Base-by-base conservation (phyloP, 176 grass and related monocot genomes). In the Carex pumila region DNA sequence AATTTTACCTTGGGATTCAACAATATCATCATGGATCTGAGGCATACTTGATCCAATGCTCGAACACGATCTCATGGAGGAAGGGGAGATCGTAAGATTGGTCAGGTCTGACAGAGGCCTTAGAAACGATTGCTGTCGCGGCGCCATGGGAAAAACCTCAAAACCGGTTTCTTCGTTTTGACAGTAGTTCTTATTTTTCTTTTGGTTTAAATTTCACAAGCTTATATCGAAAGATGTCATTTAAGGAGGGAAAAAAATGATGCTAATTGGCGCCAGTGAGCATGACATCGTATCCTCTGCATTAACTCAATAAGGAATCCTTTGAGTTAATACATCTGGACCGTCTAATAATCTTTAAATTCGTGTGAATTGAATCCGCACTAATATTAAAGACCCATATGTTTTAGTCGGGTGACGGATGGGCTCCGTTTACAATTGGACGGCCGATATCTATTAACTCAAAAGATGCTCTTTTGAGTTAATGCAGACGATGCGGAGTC, bases 11-110 rank as follows among this genome's bases (percentile, higher is more conserved):
- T 50, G 41, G 2, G 80, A 82, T 15, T 82, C 61, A 65, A 82
- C 80, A 66, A 82, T 37, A 25, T 67, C 61, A 13, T 67, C 80
- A 82, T 65, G 15, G 80, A 65, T 82, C 61, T 22, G 80, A 63
- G 37, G 58, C 12, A 47, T 45, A 6, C 80, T 82, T 1, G 80
- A 82, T 82, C 61, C 80, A 15, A 82, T 67, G 41, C 80, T 82
- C 2, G 80, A 82, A 21, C 59, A 65, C 29, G 61, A 22, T 82
- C 5, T 82, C 12, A 31, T 12, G 15, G 39, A 61, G 29, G 45
- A 67, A 30, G 7, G 17, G 80, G 79, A 81, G 31, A 13, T 81
- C 3, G 79, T 81, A 43, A 54, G 19, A 43, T 81, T 63, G 57
- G 79, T 65, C 39, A 66, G 41, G 3, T 66, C 80, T 1, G 80